These are phyloP conservation scores for Herpetomonas tarakana DNA, from an alignment of 208 protist species.

Conservation along the genomic window DNA sequence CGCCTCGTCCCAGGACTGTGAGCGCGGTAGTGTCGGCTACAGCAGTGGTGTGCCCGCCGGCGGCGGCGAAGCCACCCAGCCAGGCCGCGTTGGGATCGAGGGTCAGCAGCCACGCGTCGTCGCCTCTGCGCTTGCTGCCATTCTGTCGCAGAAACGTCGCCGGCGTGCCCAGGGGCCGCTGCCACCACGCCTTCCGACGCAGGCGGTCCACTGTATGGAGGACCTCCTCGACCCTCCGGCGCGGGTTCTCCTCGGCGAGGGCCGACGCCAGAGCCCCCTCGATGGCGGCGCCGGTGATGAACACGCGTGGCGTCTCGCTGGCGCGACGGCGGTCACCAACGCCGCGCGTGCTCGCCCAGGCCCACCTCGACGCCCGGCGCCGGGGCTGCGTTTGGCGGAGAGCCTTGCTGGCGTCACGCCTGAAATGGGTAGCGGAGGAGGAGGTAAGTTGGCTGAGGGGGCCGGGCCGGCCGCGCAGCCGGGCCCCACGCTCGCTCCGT, in stretches of 20 bases:
- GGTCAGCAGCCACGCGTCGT: neutral
- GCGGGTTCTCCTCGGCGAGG: neutral
- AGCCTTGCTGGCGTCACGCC: neutral
- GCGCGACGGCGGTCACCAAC: neutral
- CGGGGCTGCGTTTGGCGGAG: neutral
- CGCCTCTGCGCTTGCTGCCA: neutral
- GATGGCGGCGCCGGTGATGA: neutral
- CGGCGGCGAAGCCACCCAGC: neutral
- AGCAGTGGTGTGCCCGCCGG: neutral
- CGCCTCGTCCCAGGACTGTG: neutral
- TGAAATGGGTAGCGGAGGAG: no score
- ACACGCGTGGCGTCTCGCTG: neutral
- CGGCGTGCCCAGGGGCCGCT: neutral
- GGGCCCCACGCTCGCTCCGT: no score
- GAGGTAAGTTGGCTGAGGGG: neutral
- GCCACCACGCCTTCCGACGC: neutral
- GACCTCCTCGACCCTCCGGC: neutral
- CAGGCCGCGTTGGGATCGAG: neutral
- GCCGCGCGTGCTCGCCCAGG: neutral
- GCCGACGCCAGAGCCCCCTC: neutral
- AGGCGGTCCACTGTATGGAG: neutral
- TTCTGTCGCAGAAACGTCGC: no score
- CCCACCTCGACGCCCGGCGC: no score
- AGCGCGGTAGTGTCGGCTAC: neutral
- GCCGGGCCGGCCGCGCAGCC: conserved; percentile 8